Base-by-base conservation (phyloP, 2,329 filamentous ascomycete genomes). In the Ceratocystis smalleyi region DNA sequence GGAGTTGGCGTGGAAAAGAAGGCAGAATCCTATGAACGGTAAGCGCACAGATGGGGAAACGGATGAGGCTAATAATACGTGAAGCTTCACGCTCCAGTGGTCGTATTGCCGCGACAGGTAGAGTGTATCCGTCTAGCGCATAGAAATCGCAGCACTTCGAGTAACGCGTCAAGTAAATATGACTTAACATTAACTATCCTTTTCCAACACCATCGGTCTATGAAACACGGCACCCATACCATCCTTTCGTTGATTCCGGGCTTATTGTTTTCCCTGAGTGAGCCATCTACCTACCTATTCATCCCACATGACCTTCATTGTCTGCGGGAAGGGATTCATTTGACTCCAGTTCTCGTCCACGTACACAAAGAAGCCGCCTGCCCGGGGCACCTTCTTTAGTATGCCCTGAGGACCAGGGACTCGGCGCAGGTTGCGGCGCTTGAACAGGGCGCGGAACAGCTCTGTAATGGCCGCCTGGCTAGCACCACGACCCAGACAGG, bases 381-480 rank as follows among this genome's bases (percentile, higher is more conserved):
- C 75, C 7, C 77, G 76, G 0, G 76, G 73, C 1, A 89, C 77
- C 75, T 82, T 86, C 77, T 88, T 88, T 68, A 90, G 72, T 70
- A 83, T 75, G 0, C 87, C 87, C 73, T 87, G 83, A 0, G 80
- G 74, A 0, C 87, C 87, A 0, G 81, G 75, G 0, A 82, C 83
- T 35, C 83, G 77, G 5, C 83, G 76, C 10, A 91, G 71, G 63
- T 83, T 83, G 68, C 81, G 77, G 68, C 83, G 76, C 66, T 78
- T 75, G 69, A 86, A 87, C 1, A 89, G 74, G 0, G 81, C 80
- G 59, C 86, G 81, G 72, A 90, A 81, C 77, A 89, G 85, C 68
- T 85, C 81, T 0, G 82, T 81, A 65, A 91, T 74, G 0, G 83
- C 85, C 1, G 83, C 77, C 67, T 83, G 78, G 70, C 79, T 83